Evolutionary conservation across 495 filamentous ascomycete species (phyloP).

Genomic region (Daldinia caldariorum): DNA sequence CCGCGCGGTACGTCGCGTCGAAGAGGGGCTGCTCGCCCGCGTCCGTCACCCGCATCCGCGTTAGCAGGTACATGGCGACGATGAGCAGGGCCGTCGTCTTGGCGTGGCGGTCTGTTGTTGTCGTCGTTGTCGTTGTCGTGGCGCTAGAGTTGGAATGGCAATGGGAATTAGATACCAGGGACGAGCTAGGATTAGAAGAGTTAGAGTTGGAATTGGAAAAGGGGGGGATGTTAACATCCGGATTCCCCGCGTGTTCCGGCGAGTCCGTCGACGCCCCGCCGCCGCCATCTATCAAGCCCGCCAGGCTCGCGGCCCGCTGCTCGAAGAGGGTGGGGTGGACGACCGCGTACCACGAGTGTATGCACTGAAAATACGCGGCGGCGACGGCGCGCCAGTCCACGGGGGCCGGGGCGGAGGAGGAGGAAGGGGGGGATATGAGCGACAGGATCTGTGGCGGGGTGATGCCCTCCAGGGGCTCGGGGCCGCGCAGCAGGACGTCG

Average conservation of each 20-base stretch:
- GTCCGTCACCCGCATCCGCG: constrained; percentile 44
- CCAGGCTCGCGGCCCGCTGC: constrained; percentile 33
- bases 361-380: constrained; percentile 41
- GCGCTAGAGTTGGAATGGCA: no score
- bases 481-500: constrained; percentile 41
- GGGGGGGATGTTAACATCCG: no score
- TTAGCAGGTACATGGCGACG: constrained; percentile 46
- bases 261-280: no score
- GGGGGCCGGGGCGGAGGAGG: constrained; percentile 8
- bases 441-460: constrained; percentile 43
- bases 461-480: constrained; percentile 47
- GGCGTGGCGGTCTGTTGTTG: constrained; percentile 23
- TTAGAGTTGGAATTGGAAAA: no score
- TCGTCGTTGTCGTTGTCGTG: no score
- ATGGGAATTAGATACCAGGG: no score
- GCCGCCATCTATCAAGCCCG: background rate
- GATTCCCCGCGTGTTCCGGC: no score
- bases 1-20: constrained; percentile 46
- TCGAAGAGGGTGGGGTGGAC: constrained; percentile 46
- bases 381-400: constrained; percentile 41
- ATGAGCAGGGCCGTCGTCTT: constrained; percentile 45
- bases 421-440: constrained; percentile 28
- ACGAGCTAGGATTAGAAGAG: no score
- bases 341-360: constrained; percentile 46
- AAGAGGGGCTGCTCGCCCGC: constrained; percentile 47